phyloP scores from a whole-genome alignment of 108 stramenopile species.

The Schizochytrium sp. region DNA sequence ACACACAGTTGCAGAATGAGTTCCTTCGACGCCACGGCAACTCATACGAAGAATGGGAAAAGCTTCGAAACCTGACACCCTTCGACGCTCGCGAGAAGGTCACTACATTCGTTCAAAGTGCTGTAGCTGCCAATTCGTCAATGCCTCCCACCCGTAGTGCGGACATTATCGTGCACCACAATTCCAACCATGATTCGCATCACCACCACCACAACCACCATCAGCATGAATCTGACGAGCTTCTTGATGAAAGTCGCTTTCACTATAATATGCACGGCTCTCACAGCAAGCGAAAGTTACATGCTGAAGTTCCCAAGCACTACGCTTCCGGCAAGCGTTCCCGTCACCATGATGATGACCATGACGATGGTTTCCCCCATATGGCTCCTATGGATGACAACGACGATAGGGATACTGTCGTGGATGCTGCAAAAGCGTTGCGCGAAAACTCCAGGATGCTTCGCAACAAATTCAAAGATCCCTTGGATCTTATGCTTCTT shows the following conservation, averaged over 20 bases:
- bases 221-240: not conserved
- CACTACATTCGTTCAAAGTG: conserved; percentile 4
- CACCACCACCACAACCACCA: not conserved
- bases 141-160: not conserved
- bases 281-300: no score
- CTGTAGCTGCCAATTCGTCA: not conserved
- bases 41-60: not conserved
- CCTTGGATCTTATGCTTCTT: not conserved
- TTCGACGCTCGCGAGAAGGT: conserved; percentile 13
- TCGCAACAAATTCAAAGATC: not conserved
- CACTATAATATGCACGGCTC: no score
- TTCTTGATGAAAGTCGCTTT: no score
- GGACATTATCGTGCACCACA: not conserved
- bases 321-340: not conserved
- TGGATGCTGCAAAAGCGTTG: not conserved
- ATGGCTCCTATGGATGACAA: not conserved
- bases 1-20: not conserved
- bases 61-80: not conserved
- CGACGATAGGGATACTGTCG: not conserved
- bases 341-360: not conserved
- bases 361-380: not conserved
- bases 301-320: no score
- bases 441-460: not conserved
- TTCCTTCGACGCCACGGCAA: not conserved
- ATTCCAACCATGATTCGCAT: not conserved